Percentiles rank a stretch among this genome's conserved stretches.
phyloP scores from a whole-genome alignment of 164 flowering plant species.

The Santalum album region DNA sequence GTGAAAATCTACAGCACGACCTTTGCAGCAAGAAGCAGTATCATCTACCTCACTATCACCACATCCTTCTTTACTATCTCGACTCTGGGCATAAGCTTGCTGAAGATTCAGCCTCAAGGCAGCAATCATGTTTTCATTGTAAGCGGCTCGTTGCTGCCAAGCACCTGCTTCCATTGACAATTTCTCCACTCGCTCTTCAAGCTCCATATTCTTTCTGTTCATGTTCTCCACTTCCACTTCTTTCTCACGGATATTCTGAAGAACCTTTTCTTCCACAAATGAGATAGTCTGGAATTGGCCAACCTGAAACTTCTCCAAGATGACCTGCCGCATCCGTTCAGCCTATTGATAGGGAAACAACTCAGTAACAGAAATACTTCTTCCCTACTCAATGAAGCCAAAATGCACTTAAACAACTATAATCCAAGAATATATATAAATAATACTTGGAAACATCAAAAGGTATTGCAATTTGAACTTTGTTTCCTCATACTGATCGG shows the following conservation, averaged over 20 bases:
- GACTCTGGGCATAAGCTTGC: constrained; percentile 52
- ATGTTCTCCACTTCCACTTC: constrained; percentile 59
- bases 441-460: too few species aligned
- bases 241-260: constrained; percentile 62
- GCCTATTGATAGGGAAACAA: constrained; percentile 28
- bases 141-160: constrained; percentile 73
- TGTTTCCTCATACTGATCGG: too few species aligned
- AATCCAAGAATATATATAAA: too few species aligned
- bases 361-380: not conserved
- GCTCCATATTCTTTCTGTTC: constrained; percentile 59
- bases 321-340: constrained; percentile 53
- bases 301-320: constrained; percentile 60
- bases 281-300: constrained; percentile 55
- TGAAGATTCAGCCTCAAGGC: constrained; percentile 62
- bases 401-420: not conserved
- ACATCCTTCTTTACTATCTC: constrained; percentile 77
- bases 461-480: too few species aligned
- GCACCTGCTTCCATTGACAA: constrained; percentile 47
- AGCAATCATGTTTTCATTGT: constrained; percentile 58
- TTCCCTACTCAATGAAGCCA: not conserved
- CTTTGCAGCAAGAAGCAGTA: constrained; percentile 77
- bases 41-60: constrained; percentile 88
- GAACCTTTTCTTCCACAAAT: constrained; percentile 42
- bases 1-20: constrained; percentile 46
- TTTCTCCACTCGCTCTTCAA: constrained; percentile 55